Percentiles rank a stretch among this genome's conserved stretches.
Evolutionary conservation across 768 basidiomycete genomes (phyloP).

Genomic region (Crassisporium funariophilum): DNA sequence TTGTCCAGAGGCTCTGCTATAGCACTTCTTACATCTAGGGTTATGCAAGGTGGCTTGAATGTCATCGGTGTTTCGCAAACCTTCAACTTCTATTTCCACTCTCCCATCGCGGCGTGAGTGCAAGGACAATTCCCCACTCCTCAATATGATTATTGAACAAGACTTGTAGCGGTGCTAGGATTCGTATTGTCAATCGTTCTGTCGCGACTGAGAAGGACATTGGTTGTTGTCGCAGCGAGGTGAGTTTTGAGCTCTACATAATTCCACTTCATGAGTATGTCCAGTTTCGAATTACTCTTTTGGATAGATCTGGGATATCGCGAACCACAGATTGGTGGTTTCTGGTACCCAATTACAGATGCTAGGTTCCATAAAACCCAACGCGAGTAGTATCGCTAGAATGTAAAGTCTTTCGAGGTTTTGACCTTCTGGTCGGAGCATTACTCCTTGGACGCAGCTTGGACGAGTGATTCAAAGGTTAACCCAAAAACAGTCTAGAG

Average conservation of each 20-base stretch:
- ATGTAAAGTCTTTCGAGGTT: too few relatives aligned
- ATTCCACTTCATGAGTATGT: too few relatives aligned
- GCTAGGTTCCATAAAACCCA: background rate
- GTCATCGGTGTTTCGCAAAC: constrained; percentile 23
- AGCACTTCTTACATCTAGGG: constrained; percentile 16
- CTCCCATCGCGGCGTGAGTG: constrained; percentile 15
- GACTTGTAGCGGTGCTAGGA: constrained; percentile 9
- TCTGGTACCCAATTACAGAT: constrained; percentile 19
- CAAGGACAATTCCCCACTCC: background rate
- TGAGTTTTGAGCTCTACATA: constrained; percentile 6
- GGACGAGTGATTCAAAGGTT: too few relatives aligned
- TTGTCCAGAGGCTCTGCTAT: constrained; percentile 23
- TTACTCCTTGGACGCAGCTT: too few relatives aligned
- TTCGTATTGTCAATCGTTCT: constrained; percentile 26
- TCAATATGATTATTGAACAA: too few relatives aligned
- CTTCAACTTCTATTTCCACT: constrained; percentile 21
- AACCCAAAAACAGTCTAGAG: too few relatives aligned
- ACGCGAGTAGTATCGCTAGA: too few relatives aligned
- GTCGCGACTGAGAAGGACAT: constrained; percentile 17
- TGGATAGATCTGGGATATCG: constrained; percentile 26
- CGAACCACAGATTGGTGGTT: constrained; percentile 21
- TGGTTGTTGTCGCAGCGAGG: constrained; percentile 26
- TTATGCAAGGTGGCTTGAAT: constrained; percentile 10
- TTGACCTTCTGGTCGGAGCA: too few relatives aligned
- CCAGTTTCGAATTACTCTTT: background rate